Evolutionary conservation across 306 rosid genomes (phyloP).

Genomic region (Purshia tridentata): DNA sequence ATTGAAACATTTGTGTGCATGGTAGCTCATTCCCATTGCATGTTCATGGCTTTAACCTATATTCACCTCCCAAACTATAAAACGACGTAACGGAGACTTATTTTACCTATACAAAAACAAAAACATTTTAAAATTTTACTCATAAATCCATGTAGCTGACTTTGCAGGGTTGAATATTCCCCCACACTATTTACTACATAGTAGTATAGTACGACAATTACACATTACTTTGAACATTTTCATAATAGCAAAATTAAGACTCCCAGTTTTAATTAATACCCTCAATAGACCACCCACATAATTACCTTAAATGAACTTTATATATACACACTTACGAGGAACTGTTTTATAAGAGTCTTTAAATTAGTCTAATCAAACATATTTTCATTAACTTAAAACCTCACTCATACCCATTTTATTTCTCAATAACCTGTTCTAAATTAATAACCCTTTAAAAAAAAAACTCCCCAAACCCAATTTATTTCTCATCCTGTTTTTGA

Average conservation of each 20-base stretch:
- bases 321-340: too few species aligned
- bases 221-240: not conserved
- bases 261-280: not conserved
- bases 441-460: too few species aligned
- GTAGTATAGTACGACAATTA: not conserved
- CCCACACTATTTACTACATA: not conserved
- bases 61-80: not conserved
- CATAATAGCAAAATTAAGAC: not conserved
- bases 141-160: not conserved
- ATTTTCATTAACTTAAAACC: too few species aligned
- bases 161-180: not conserved
- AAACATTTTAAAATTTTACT: not conserved
- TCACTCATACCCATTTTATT: too few species aligned
- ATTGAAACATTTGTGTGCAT: not conserved
- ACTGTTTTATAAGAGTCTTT: too few species aligned
- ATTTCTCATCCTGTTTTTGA: too few species aligned
- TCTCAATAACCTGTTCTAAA: too few species aligned
- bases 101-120: not conserved
- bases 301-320: too few species aligned
- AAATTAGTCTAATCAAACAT: too few species aligned
- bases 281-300: too few species aligned
- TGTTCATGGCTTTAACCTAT: not conserved
- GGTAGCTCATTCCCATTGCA: not conserved
- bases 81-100: not conserved
- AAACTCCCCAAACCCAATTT: too few species aligned